Percentiles rank a stretch among this genome's conserved stretches.
These are phyloP conservation scores for Nyssa sinensis DNA, from an alignment of 148 eudicot species.

Conservation along the genomic window DNA sequence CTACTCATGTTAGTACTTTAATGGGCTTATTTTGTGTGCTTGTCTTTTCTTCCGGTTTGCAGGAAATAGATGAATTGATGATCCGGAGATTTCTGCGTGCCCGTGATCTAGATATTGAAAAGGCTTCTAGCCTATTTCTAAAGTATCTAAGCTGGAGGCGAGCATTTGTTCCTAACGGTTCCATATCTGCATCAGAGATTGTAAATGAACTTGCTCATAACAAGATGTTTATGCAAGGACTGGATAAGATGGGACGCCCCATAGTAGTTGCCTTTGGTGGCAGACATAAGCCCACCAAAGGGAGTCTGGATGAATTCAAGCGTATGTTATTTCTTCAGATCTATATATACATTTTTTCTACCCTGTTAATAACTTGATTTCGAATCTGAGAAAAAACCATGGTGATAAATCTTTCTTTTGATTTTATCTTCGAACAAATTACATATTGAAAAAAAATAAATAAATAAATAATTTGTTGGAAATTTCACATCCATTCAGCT, in stretches of 20 bases:
- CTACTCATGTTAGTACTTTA: not conserved
- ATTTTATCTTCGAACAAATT: not conserved
- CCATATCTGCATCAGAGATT: slow-evolving; percentile 52
- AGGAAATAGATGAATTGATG: slow-evolving; percentile 59
- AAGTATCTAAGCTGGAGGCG: slow-evolving; percentile 61
- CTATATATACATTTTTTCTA: not conserved
- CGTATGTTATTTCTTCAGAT: slow-evolving; percentile 30
- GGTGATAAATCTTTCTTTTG: not conserved
- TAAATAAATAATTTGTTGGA: slow-evolving; percentile 1
- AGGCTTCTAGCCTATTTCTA: slow-evolving; percentile 48
- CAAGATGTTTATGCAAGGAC: slow-evolving; percentile 63
- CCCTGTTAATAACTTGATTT: not conserved
- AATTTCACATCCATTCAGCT: slow-evolving; percentile 3
- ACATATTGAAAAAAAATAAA: slow-evolving; percentile 2
- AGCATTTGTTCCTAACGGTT: slow-evolving; percentile 55
- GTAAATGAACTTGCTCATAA: slow-evolving; percentile 44
- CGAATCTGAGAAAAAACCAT: not conserved
- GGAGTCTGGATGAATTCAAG: slow-evolving; percentile 54
- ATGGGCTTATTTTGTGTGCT: not conserved
- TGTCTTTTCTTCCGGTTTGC: slow-evolving; percentile 2
- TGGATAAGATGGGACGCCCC: slow-evolving; percentile 55
- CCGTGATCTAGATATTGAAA: slow-evolving; percentile 57
- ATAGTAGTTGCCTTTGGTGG: slow-evolving; percentile 47
- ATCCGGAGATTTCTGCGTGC: slow-evolving; percentile 67
- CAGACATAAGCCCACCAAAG: slow-evolving; percentile 36